Evolutionary conservation across 148 eudicot genomes (phyloP).

Genomic region (Heliosperma pusillum): DNA sequence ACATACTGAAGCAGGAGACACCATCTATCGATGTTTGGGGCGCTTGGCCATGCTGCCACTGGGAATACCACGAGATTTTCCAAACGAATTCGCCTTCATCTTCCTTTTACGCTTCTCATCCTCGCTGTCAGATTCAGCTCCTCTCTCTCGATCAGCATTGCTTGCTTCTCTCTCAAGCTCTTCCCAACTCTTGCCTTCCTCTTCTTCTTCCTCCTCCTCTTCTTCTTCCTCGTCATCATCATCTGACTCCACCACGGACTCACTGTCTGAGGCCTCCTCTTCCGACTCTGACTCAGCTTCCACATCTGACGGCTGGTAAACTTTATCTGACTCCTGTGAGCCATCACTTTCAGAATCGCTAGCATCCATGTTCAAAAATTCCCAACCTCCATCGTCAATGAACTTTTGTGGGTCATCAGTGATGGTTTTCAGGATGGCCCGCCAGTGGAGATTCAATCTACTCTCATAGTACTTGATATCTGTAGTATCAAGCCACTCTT

Average conservation of each 20-base stretch:
- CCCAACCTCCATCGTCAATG: slow-evolving; percentile 92
- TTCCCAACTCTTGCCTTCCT: slow-evolving; percentile 88
- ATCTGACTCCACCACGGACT: slow-evolving; percentile 79
- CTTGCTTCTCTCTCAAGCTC: slow-evolving; percentile 96
- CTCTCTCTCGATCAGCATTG: slow-evolving; percentile 82
- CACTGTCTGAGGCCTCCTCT: slow-evolving; percentile 84
- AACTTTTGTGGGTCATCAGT: slow-evolving; percentile 77
- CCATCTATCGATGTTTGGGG: slow-evolving; percentile 53
- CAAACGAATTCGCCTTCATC: slow-evolving; percentile 51
- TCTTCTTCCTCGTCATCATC: slow-evolving; percentile 82
- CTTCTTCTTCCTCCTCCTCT: slow-evolving; percentile 67
- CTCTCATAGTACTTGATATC: slow-evolving; percentile 92
- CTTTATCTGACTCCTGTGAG: slow-evolving; percentile 78
- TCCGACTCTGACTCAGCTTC: slow-evolving; percentile 85
- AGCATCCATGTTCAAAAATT: slow-evolving; percentile 84
- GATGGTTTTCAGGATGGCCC: slow-evolving; percentile 74
- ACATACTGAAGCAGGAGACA: not conserved
- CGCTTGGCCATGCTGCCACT: slow-evolving; percentile 49
- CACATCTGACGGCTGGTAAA: slow-evolving; percentile 77
- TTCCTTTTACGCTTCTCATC: slow-evolving; percentile 84
- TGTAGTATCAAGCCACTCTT: slow-evolving; percentile 92
- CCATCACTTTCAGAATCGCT: slow-evolving; percentile 72
- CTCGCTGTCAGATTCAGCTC: slow-evolving; percentile 83
- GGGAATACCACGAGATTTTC: slow-evolving; percentile 67
- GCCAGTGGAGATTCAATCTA: slow-evolving; percentile 90